A percentile compares a stretch with the other conserved stretches of the same genome.
Evolutionary conservation across 768 basidiomycete genomes (phyloP).

Genomic region (Tulasnella sp.): DNA sequence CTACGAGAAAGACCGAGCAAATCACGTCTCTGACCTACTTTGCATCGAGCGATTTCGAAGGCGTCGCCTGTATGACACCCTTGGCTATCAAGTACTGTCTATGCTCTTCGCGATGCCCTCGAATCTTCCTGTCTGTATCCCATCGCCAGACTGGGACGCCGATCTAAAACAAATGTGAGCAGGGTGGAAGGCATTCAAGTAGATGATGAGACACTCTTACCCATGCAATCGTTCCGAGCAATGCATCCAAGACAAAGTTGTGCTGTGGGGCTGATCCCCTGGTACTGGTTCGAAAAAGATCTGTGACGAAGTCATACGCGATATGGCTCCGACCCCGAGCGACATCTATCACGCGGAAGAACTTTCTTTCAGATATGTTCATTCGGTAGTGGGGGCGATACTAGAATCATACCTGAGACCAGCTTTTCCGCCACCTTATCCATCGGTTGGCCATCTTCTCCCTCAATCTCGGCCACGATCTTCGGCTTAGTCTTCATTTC

Average conservation of each 20-base stretch:
- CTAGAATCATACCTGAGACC: constrained; percentile 14
- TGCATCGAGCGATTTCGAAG: too few species aligned
- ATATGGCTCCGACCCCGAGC: constrained; percentile 62
- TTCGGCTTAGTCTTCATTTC: constrained; percentile 50
- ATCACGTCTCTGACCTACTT: too few species aligned
- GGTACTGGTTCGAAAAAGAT: constrained; percentile 55
- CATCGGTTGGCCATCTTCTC: constrained; percentile 44
- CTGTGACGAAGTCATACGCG: constrained; percentile 54
- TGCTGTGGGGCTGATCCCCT: constrained; percentile 52
- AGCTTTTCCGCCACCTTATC: constrained; percentile 53
- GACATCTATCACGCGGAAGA: constrained; percentile 43
- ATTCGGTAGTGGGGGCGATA: too few species aligned
- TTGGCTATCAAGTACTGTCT: constrained; percentile 15
- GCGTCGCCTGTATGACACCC: constrained; percentile 13
- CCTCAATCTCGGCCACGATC: constrained; percentile 67
- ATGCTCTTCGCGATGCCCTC: constrained; percentile 18
- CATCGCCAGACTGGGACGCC: constrained; percentile 28
- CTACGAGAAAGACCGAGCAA: too few species aligned
- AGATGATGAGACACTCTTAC: constrained; percentile 25
- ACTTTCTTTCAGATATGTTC: not conserved
- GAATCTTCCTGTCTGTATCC: constrained; percentile 23
- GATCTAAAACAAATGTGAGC: constrained; percentile 18
- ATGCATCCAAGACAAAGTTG: constrained; percentile 42
- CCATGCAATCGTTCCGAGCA: constrained; percentile 33
- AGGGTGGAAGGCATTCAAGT: not conserved